Conservation (phyloP, 2,329 filamentous ascomycete species). For the Colletotrichum plurivorum region DNA sequence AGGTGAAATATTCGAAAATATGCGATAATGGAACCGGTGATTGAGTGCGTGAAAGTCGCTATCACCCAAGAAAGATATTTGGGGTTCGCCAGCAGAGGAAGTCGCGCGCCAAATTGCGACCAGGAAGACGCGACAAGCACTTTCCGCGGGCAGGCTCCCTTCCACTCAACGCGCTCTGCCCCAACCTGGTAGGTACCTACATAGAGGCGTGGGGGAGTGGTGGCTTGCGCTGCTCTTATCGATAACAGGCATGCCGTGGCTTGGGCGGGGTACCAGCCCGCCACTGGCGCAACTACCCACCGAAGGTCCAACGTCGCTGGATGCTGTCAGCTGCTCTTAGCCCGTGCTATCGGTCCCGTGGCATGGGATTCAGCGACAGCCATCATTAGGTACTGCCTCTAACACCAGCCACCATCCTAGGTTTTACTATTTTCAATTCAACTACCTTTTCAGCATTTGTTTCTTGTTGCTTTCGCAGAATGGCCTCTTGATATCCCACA, state of each 20-base stretch:
- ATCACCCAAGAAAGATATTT: background rate
- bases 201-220: conserved; percentile 10
- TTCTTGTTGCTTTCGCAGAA: conserved; percentile 16
- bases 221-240: conserved; percentile 27
- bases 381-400: background rate
- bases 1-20: background rate
- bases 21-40: too few species aligned
- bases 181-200: background rate
- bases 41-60: background rate
- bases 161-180: conserved; percentile 38
- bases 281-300: too few species aligned
- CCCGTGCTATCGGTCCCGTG: conserved; percentile 10
- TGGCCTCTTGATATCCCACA: conserved; percentile 20
- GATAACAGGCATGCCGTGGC: conserved; percentile 11
- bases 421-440: background rate
- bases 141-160: conserved; percentile 8
- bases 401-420: conserved; percentile 10
- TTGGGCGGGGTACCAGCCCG: conserved; percentile 14
- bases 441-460: too few species aligned
- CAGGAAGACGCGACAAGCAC: conserved; percentile 39
- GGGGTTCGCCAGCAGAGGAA: background rate
- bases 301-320: conserved; percentile 8
- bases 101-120: conserved; percentile 26
- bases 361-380: background rate
- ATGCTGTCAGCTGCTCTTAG: conserved; percentile 24